A percentile compares a stretch with the other conserved stretches of the same genome.
Conservation (phyloP, 2,329 filamentous ascomycete genomes). For the Aspergillus felis region DNA sequence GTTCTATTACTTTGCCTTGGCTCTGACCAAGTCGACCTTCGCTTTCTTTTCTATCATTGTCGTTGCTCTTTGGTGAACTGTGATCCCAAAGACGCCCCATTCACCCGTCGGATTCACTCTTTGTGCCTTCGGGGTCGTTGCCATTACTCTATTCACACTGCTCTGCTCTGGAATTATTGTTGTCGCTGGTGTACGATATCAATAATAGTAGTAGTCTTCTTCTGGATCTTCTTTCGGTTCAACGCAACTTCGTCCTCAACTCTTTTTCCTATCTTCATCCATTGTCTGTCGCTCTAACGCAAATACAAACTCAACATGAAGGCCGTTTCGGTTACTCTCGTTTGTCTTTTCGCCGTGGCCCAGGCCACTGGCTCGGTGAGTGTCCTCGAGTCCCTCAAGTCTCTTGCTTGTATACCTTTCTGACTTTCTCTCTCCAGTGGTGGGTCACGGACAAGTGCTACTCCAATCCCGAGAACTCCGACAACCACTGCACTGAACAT, state of each 20-base stretch:
- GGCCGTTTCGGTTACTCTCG: constrained; percentile 21
- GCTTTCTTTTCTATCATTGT: constrained; percentile 19
- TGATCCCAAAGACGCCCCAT: constrained; percentile 38
- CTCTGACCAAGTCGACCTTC: constrained; percentile 1
- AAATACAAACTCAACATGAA: constrained; percentile 26
- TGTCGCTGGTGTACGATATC: constrained; percentile 15
- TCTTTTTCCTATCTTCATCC: constrained; percentile 2
- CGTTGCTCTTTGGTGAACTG: constrained; percentile 21
- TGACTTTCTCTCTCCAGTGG: constrained; percentile 22
- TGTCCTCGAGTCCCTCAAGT: constrained; percentile 11
- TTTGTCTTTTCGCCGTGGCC: constrained; percentile 45
- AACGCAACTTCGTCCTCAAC: not conserved
- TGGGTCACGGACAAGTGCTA: constrained; percentile 56
- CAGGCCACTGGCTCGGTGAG: constrained; percentile 44
- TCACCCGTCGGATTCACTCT: constrained; percentile 24
- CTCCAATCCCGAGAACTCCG: constrained; percentile 64
- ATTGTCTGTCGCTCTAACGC: constrained; percentile 23
- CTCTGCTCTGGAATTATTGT: constrained; percentile 8
- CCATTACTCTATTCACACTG: constrained; percentile 1
- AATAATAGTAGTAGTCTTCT: constrained; percentile 20
- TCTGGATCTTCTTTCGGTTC: constrained; percentile 26
- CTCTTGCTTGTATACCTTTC: not conserved
- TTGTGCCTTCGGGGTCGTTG: constrained; percentile 9
- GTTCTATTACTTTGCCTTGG: constrained; percentile 11
- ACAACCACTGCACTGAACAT: constrained; percentile 71